Evolutionary conservation across 176 grass and related monocot genomes (phyloP), one percentile per base, ranked within the genome.

Genomic region (Thinopyrum elongatum): DNA sequence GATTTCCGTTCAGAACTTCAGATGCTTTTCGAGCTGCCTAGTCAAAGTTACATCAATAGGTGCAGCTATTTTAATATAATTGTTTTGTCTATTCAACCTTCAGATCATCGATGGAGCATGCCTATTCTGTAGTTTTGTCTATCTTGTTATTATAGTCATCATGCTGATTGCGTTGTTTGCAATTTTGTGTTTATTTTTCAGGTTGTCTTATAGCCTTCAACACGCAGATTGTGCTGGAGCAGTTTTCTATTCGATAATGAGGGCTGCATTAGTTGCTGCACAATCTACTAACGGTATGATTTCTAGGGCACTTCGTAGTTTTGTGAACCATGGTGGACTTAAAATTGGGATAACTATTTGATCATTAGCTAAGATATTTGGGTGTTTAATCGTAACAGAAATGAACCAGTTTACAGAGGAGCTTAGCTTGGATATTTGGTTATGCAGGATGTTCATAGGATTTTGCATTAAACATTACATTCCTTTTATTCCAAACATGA

Each of bases 211-310:
- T 76, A 94, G 87, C 77, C 92, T 92, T 81, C 85, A 95, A 78
- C 92, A 96, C 60, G 84, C 90, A 3, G 97, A 98, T 74, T 95
- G 92, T 91, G 94, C 87, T 77, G 94, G 93, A 77, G 94, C 97
- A 58, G 49, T 96, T 66, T 98, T 94, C 80, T 92, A 91, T 35
- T 89, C 92, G 17, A 75, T 95, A 70, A 94, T 94, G 85, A 92
- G 87, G 78, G 88, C 88, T 74, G 97, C 92, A 65, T 46, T 96
- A 85, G 64, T 77, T 78, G 78, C 88, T 90, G 86, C 88, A 46
- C 70, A 86, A 80, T 92, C 92, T 80, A 88, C 86, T 86, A 83
- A 84, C 47, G 82, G 92, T 98, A 94, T 82, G 60, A 31, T 49
- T 77, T 77, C 25, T 51, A 7, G 16, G 73, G 1, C 51, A 55